Evolutionary conservation across 2,329 filamentous ascomycete species (phyloP).

Genomic region (Orbilia ellipsospora): DNA sequence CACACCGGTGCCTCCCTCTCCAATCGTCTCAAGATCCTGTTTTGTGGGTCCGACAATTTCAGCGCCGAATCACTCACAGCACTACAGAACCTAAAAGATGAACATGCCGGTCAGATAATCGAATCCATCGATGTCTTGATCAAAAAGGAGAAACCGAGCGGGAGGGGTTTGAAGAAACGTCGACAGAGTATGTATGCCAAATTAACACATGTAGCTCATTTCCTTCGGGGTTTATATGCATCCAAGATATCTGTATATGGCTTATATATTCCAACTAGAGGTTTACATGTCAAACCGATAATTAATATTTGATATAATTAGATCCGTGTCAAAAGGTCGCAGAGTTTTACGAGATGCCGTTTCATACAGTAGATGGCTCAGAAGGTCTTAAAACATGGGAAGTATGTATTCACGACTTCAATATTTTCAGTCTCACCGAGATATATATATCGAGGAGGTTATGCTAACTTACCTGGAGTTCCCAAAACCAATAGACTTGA

Average conservation of each 20-base stretch:
- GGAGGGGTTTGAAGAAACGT: slow-evolving; percentile 74
- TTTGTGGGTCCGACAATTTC: slow-evolving; percentile 93
- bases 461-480: slow-evolving; percentile 28
- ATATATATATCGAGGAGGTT: not conserved
- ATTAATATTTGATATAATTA: slow-evolving; percentile 60
- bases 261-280: too few relatives aligned
- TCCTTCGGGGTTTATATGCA: not conserved
- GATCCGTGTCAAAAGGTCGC: slow-evolving; percentile 79
- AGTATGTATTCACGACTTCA: slow-evolving; percentile 65
- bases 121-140: slow-evolving; percentile 87
- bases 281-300: too few relatives aligned
- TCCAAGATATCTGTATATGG: not conserved
- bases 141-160: slow-evolving; percentile 79
- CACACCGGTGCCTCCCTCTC: slow-evolving; percentile 12
- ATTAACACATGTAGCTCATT: too few relatives aligned
- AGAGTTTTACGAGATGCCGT: slow-evolving; percentile 70
- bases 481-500: slow-evolving; percentile 72
- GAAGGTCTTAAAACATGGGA: slow-evolving; percentile 78
- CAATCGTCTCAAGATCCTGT: slow-evolving; percentile 76
- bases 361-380: slow-evolving; percentile 78
- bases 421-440: not conserved
- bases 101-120: slow-evolving; percentile 67
- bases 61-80: slow-evolving; percentile 81
- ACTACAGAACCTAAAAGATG: slow-evolving; percentile 71
- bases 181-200: slow-evolving; percentile 61